These are phyloP conservation scores for Leccinum longicurvipes DNA, from an alignment of 768 basidiomycete species.

Conservation along the genomic window DNA sequence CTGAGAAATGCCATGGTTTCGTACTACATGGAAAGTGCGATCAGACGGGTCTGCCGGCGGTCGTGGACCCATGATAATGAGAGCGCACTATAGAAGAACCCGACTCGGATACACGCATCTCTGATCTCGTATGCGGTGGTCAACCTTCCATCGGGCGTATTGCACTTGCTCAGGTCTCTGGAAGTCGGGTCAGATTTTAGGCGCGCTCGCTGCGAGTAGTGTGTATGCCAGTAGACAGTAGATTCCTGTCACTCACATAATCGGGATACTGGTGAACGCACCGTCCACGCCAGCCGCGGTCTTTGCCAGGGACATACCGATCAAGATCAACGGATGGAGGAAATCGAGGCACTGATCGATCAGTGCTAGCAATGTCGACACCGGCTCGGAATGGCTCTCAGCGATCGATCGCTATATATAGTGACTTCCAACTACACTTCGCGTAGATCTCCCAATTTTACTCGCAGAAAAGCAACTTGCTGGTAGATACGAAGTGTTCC, in stretches of 20 bases:
- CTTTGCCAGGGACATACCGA: conserved; percentile 22
- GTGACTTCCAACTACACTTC: no score
- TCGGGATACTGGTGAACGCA: conserved; percentile 23
- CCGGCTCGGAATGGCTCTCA: no score
- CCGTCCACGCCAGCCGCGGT: conserved; percentile 15
- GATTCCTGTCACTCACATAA: no score
- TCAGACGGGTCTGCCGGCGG: background rate
- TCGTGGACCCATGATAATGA: background rate
- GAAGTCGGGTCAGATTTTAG: background rate
- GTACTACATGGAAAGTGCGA: conserved; percentile 42
- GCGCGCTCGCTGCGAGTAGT: background rate
- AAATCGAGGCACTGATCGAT: background rate
- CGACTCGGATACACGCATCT: conserved; percentile 76
- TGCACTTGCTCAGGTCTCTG: conserved; percentile 21
- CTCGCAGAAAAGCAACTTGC: no score
- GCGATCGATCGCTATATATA: no score
- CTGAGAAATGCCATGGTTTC: conserved; percentile 71
- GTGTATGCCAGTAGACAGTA: background rate
- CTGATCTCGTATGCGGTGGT: conserved; percentile 56
- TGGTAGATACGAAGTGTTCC: no score
- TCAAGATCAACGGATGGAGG: no score
- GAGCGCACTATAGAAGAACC: conserved; percentile 75
- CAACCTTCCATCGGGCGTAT: conserved; percentile 31
- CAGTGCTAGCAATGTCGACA: no score
- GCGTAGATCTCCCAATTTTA: no score